Conservation (phyloP, 1,139 yeast species). For the Yamadazyma kanchanaburiensis region DNA sequence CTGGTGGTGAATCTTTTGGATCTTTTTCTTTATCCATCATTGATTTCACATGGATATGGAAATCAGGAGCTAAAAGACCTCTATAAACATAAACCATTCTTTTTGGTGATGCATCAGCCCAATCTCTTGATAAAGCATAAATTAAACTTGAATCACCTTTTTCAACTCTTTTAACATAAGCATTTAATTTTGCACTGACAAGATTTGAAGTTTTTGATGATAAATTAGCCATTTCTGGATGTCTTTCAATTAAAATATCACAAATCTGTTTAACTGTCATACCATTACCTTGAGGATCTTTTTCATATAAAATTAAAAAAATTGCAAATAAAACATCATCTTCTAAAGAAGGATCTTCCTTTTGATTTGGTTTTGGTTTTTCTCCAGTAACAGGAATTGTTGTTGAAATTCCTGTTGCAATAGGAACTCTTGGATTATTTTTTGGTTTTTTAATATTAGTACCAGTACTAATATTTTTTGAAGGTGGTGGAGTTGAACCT, state of each 20-base stretch:
- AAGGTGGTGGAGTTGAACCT: slow-evolving; percentile 28
- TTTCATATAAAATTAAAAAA: slow-evolving; percentile 63
- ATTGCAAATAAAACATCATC: slow-evolving; percentile 76
- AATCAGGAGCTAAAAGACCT: slow-evolving; percentile 69
- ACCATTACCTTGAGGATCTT: slow-evolving; percentile 66
- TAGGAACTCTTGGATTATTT: slow-evolving; percentile 42
- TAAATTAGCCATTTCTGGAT: slow-evolving; percentile 77
- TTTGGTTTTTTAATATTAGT: slow-evolving; percentile 27
- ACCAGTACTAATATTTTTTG: slow-evolving; percentile 5
- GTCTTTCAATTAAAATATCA: slow-evolving; percentile 66
- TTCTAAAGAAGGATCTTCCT: slow-evolving; percentile 58
- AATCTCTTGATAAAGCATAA: slow-evolving; percentile 76
- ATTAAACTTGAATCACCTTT: slow-evolving; percentile 70
- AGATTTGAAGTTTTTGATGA: slow-evolving; percentile 79
- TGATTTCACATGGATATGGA: slow-evolving; percentile 63
- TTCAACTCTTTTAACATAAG: slow-evolving; percentile 79
- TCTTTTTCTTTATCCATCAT: slow-evolving; percentile 41
- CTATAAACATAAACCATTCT: slow-evolving; percentile 86
- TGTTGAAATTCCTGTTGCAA: slow-evolving; percentile 72
- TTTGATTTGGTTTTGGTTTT: slow-evolving; percentile 67
- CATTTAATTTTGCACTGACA: slow-evolving; percentile 77
- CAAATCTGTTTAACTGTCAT: slow-evolving; percentile 86
- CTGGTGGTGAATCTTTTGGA: not conserved
- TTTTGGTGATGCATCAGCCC: slow-evolving; percentile 87
- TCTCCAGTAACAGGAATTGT: slow-evolving; percentile 80